Conservation (phyloP, 2,329 filamentous ascomycete species). For the Thelonectria discophora region DNA sequence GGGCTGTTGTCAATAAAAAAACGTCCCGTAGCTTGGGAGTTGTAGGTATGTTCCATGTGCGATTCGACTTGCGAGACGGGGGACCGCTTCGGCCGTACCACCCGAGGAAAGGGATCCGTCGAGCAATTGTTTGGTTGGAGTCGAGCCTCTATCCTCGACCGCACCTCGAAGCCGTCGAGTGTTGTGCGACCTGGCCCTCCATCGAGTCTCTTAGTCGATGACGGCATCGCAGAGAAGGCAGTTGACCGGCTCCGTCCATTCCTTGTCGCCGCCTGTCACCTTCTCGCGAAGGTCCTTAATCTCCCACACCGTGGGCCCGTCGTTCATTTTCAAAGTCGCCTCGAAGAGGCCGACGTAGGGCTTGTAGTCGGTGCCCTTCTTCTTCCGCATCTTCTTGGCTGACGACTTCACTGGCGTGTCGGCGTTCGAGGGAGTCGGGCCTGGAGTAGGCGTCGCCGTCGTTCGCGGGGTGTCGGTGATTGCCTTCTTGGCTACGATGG, state of each 20-base stretch:
- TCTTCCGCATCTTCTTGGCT: slow-evolving; percentile 51
- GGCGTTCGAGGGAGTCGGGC: slow-evolving; percentile 39
- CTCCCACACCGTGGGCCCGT: slow-evolving; percentile 59
- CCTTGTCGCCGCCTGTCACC: slow-evolving; percentile 59
- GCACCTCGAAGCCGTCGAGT: not conserved
- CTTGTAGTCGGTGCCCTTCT: slow-evolving; percentile 49
- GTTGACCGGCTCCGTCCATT: slow-evolving; percentile 59
- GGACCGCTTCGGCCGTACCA: not conserved
- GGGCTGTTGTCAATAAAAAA: slow-evolving; percentile 39
- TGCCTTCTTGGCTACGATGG: slow-evolving; percentile 50
- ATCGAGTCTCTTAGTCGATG: slow-evolving; percentile 51
- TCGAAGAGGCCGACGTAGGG: slow-evolving; percentile 63
- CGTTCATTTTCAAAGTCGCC: slow-evolving; percentile 58
- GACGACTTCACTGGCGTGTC: slow-evolving; percentile 41
- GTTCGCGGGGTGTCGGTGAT: slow-evolving; percentile 44
- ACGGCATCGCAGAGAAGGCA: slow-evolving; percentile 61
- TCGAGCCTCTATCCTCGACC: not conserved
- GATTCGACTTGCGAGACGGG: slow-evolving; percentile 17
- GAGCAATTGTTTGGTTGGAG: not conserved
- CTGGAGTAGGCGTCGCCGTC: slow-evolving; percentile 45
- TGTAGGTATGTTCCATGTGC: slow-evolving; percentile 29
- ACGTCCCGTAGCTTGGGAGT: slow-evolving; percentile 28
- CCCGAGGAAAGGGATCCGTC: not conserved
- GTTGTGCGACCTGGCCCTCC: not conserved
- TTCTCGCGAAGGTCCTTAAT: slow-evolving; percentile 60